Evolutionary conservation across 176 grass and related monocot species (phyloP), one percentile per base, ranked within the genome.

Genomic region (Oryza coarctata): DNA sequence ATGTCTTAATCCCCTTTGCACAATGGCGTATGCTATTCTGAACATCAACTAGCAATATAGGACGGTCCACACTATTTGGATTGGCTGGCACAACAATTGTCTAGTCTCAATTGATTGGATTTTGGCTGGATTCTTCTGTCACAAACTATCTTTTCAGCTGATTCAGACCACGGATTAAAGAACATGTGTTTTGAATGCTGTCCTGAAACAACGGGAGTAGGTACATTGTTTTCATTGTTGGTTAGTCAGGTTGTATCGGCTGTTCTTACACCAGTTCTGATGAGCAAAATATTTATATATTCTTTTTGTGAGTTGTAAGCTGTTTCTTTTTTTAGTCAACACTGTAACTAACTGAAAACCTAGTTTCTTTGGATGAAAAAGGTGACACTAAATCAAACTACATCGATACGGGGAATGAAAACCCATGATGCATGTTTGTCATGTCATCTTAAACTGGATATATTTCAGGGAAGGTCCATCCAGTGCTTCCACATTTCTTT

Each of bases 201-300:
- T 73, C 44, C 47, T 26, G 9, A 86, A 73, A 26, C 66, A 68
- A 12, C 9, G 34, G 66, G 65, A 40, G 35, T 78, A 78, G 58
- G 75, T 73, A 32, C 60, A 86, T 78, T 82, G 78, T 60, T 73
- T 27, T 11, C 2, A 4, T 61, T 40, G 43, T n/a, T 23, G 32
- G 39, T 64, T 28, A 11, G 9, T 65, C 14, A 64, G 71, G 33
- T 22, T 80, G 0, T 64, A 11, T 38, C 55, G 38, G 8, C 28
- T 82, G 20, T 76, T 76, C 41, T 35, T 77, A 35, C 15, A 22
- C 36, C 39, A 58, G 7, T 47, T 44, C 34, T 2, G 3, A 82
- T 60, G 60, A 78, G 35, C 44, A 58, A 36, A 55, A 17, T 31
- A 17, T 26, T n/a, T 66, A 45, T 28, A 31, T 23, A 27, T 65